Percentiles rank a stretch among this genome's conserved stretches.
These are phyloP conservation scores for Podaxis sp. DNA, from an alignment of 768 basidiomycete species.

Conservation along the genomic window DNA sequence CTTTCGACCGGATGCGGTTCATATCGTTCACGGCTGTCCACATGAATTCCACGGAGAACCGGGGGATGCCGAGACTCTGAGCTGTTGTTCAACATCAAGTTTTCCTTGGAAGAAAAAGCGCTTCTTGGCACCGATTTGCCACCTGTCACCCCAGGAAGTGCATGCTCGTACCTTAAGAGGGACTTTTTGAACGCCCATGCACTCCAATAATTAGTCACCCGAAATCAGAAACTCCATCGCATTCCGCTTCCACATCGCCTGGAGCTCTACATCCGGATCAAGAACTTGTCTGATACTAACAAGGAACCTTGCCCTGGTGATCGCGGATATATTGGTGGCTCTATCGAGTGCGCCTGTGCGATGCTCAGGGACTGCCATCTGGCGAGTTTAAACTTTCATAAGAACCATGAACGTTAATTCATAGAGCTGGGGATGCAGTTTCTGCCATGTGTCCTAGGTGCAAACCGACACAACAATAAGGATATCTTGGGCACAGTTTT, in stretches of 20 bases:
- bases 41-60: slow-evolving; percentile 1
- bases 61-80: not conserved
- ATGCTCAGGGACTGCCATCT: not conserved
- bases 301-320: too few species aligned
- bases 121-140: not conserved
- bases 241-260: slow-evolving; percentile 2
- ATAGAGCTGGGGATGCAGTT: not conserved
- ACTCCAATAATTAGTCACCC: not conserved
- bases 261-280: slow-evolving; percentile 5
- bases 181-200: slow-evolving; percentile 3
- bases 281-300: not conserved
- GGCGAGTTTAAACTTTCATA: not conserved
- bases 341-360: not conserved
- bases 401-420: not conserved
- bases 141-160: not conserved
- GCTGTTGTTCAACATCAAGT: not conserved
- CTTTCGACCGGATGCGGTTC: not conserved
- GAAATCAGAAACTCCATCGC: not conserved
- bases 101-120: not conserved
- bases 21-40: not conserved
- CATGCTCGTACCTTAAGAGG: not conserved
- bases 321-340: not conserved
- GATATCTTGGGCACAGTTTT: not conserved
- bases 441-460: not conserved
- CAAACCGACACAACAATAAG: not conserved